These are phyloP conservation scores for Gymnopilus dilepis DNA, from an alignment of 768 basidiomycete species.

Conservation along the genomic window DNA sequence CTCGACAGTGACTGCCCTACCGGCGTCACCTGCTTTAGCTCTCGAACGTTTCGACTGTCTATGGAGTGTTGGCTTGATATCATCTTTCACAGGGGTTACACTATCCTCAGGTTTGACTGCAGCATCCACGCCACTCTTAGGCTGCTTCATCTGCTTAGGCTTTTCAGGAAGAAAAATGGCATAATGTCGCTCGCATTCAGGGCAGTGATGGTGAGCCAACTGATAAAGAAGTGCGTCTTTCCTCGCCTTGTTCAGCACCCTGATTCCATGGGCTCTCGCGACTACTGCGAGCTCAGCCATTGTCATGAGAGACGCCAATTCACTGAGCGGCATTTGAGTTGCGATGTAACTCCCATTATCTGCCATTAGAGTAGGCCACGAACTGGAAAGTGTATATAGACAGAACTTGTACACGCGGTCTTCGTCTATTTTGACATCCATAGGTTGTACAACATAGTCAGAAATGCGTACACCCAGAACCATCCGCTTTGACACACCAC, in stretches of 20 bases:
- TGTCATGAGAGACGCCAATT: neutral
- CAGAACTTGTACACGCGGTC: neutral
- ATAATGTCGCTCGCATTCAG: neutral
- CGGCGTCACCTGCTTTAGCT: neutral
- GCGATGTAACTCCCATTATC: neutral
- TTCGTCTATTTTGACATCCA: neutral
- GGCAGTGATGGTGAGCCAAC: neutral
- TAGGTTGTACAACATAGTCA: neutral
- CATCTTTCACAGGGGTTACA: no score
- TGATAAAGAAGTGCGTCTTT: neutral
- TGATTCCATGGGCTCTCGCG: neutral
- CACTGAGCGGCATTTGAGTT: neutral
- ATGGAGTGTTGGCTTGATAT: no score
- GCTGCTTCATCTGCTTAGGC: no score
- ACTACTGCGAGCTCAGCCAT: neutral
- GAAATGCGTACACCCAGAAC: neutral
- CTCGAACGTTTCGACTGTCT: neutral
- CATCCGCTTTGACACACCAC: neutral
- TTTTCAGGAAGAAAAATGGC: neutral
- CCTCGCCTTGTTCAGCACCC: neutral
- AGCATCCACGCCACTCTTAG: no score
- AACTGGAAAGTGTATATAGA: neutral
- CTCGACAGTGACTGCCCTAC: neutral
- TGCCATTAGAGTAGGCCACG: neutral
- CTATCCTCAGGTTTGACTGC: neutral